Base-by-base conservation (phyloP, 2,329 filamentous ascomycete genomes). In the Plenodomus biglobosus region DNA sequence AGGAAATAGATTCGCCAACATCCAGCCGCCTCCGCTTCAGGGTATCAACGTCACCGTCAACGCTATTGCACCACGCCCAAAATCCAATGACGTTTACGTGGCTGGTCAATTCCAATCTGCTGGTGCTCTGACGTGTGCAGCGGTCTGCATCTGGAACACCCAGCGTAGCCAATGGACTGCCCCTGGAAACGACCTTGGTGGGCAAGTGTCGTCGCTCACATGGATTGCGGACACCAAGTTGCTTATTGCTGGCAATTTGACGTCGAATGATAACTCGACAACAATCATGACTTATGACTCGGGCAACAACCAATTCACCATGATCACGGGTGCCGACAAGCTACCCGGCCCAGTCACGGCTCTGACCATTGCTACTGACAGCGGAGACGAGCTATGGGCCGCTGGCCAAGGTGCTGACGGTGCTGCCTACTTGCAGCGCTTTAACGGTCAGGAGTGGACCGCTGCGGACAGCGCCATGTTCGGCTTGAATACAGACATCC, bases 41-140 rank as follows among this genome's bases (percentile, higher is more conserved):
- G 92, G 92, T 13, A 76, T 78, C 5, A 81, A 85, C 53, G 84
- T 85, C 20, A 82, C 84, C 2, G 91, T 97, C 36, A 87, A 90
- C 48, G 78, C 88, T 21, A 90, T 99, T 58, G 81, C 84, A 10
- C 78, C 85, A 8, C 86, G 86, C 46, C 88, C 89, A 0, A 81
- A 81, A 45, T 85, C 84, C 16, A 78, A 80, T 1, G 84, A 94
- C 42, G 79, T 99, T 11, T 99, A 88, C 65, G 87, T 99, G 24
- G 92, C 87, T 32, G 94, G 94, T 24, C 84, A 82, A 8, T 99
- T 97, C 65, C 78, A 83, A n/a, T 83, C 82, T 24, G 94, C 91
- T 16, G 94, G 94, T 21, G 86, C 87, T 3, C 80, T 97, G 22
- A 85, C 83, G 36, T 99, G 94, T 68, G 85, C 87, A 3, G 85